A percentile compares a stretch with the other conserved stretches of the same genome.
Evolutionary conservation across 768 basidiomycete genomes (phyloP).

Genomic region (Suillus clintonianus): DNA sequence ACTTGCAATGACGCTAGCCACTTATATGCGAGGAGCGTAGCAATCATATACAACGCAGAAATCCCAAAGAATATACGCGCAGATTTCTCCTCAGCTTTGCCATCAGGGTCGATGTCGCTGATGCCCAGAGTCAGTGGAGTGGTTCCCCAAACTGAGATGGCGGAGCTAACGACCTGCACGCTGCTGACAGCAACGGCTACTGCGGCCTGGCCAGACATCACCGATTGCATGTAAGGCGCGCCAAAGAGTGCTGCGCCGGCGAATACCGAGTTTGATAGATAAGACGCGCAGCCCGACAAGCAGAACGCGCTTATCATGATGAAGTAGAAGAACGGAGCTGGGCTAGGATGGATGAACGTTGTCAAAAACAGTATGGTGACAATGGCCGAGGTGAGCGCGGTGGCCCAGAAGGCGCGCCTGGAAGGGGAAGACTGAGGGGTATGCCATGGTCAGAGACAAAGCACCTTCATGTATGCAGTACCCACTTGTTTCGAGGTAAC

Average conservation of each 20-base stretch:
- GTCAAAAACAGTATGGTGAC: constrained; percentile 64
- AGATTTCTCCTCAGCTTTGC: constrained; percentile 62
- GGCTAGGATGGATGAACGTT: constrained; percentile 56
- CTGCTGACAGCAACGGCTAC: constrained; percentile 80
- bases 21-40: constrained; percentile 52
- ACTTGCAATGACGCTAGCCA: constrained; percentile 60
- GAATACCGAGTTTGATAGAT: constrained; percentile 75
- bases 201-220: constrained; percentile 85
- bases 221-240: constrained; percentile 64
- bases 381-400: constrained; percentile 52
- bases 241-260: constrained; percentile 86
- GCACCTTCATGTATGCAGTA: constrained; percentile 8
- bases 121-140: constrained; percentile 28
- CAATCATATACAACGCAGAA: constrained; percentile 64
- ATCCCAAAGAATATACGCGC: constrained; percentile 76
- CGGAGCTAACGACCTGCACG: constrained; percentile 71
- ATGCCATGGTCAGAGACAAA: not conserved
- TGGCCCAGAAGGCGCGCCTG: constrained; percentile 52
- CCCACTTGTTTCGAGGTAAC: constrained; percentile 65
- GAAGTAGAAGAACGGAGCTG: constrained; percentile 64
- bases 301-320: constrained; percentile 59
- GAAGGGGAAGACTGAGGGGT: constrained; percentile 57
- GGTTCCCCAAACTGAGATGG: constrained; percentile 53
- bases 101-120: constrained; percentile 24
- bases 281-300: constrained; percentile 67